Evolutionary conservation across 768 basidiomycete species (phyloP).

Genomic region (Suillus decipiens): DNA sequence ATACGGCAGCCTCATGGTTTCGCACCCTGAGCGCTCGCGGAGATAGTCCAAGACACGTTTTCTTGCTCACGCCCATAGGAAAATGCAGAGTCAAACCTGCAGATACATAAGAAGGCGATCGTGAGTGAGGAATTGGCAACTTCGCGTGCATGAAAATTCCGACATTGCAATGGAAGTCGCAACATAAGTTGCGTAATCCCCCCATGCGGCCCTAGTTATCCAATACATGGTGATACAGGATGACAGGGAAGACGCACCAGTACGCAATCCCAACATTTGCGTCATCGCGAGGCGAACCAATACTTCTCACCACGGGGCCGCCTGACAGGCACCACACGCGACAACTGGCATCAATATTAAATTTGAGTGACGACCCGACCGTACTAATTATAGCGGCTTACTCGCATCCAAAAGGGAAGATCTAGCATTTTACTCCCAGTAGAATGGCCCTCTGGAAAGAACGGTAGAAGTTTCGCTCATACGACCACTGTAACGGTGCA

Average conservation of each 20-base stretch:
- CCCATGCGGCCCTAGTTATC: background rate
- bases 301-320: background rate
- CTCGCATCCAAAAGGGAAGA: background rate
- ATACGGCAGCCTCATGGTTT: background rate
- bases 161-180: background rate
- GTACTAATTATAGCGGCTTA: background rate
- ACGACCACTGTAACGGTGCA: background rate
- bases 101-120: background rate
- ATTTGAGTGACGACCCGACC: background rate
- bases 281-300: background rate
- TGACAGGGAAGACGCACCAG: background rate
- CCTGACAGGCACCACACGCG: too few species aligned
- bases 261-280: background rate
- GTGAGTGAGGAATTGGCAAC: background rate
- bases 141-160: conserved; percentile 1
- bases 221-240: background rate
- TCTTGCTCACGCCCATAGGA: background rate
- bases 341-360: background rate
- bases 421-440: background rate
- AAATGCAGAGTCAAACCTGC: background rate
- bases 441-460: background rate
- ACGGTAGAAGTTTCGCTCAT: background rate
- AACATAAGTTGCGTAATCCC: background rate
- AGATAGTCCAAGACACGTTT: background rate
- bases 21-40: background rate